These are phyloP conservation scores for Cryphonectria carpinicola DNA, from an alignment of 2,329 filamentous ascomycete species.

Conservation along the genomic window DNA sequence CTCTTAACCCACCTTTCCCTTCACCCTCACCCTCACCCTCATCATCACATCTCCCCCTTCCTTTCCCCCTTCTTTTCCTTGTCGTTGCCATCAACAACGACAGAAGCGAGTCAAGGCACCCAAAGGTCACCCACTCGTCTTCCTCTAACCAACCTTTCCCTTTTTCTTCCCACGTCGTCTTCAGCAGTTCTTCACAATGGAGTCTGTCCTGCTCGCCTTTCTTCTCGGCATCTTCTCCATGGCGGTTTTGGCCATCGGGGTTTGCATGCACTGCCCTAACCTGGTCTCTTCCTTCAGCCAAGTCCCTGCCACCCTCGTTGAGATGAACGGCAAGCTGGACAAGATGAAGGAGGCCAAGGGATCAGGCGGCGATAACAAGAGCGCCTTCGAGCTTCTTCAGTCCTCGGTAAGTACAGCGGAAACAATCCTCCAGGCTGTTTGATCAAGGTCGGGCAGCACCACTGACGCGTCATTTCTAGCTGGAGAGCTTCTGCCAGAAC, in stretches of 20 bases:
- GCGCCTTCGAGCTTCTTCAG: neutral
- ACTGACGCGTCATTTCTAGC: neutral
- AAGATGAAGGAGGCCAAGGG: neutral
- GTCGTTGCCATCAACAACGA: neutral
- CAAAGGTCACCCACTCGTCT: neutral
- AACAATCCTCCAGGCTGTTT: neutral
- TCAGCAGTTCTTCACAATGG: neutral
- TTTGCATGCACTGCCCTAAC: neutral
- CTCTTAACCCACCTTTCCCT: neutral
- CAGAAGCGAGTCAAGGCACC: neutral
- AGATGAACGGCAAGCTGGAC: neutral
- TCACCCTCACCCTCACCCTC: too few species aligned
- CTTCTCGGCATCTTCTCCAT: neutral
- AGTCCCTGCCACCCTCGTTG: neutral
- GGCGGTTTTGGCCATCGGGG: too few species aligned
- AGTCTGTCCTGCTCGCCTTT: neutral
- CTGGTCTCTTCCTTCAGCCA: neutral
- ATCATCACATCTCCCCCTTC: too few species aligned
- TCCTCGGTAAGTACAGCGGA: neutral
- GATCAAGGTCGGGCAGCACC: neutral
- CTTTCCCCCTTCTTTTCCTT: neutral
- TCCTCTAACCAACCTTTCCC: neutral
- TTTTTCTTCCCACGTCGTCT: neutral
- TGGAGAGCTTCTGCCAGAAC: neutral
- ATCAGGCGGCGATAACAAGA: neutral